Evolutionary conservation across 1,284 basidiomycete species (phyloP).

Genomic region (Neonothopanus nambi): DNA sequence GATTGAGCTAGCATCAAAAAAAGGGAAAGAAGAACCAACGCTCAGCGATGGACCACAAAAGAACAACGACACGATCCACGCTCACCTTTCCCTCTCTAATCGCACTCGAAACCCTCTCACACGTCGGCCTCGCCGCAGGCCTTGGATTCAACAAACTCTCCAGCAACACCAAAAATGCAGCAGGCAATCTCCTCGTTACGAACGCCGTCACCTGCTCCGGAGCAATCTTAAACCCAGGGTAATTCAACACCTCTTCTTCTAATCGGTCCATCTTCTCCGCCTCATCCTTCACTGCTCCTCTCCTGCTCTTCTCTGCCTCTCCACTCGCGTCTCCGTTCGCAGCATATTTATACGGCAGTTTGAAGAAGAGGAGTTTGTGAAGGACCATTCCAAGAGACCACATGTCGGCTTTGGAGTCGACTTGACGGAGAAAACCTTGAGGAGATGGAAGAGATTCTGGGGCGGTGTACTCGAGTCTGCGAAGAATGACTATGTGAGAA

Average conservation of each 20-base stretch:
- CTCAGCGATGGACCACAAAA: too few species aligned
- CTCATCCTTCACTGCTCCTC: slow-evolving; percentile 39
- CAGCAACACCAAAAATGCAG: too few species aligned
- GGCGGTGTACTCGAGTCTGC: slow-evolving; percentile 80
- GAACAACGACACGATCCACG: too few species aligned
- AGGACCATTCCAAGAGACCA: slow-evolving; percentile 91
- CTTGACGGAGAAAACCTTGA: slow-evolving; percentile 62
- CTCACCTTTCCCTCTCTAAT: too few species aligned
- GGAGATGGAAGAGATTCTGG: slow-evolving; percentile 84
- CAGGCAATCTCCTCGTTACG: slow-evolving; percentile 67
- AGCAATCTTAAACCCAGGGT: slow-evolving; percentile 75
- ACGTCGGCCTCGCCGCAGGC: too few species aligned
- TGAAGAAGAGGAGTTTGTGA: slow-evolving; percentile 89
- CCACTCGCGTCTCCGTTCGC: slow-evolving; percentile 21
- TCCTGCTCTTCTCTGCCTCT: slow-evolving; percentile 46
- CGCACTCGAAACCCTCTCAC: too few species aligned
- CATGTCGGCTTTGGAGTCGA: slow-evolving; percentile 89
- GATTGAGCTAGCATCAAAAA: too few species aligned
- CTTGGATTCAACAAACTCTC: too few species aligned
- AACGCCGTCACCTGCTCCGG: slow-evolving; percentile 53
- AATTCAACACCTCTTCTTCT: slow-evolving; percentile 73
- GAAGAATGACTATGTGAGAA: slow-evolving; percentile 4
- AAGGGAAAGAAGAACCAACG: too few species aligned
- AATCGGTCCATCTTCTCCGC: slow-evolving; percentile 63
- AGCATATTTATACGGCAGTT: slow-evolving; percentile 75